Base-by-base conservation (phyloP, 2,329 filamentous ascomycete genomes). In the Exophiala dermatitidis region DNA sequence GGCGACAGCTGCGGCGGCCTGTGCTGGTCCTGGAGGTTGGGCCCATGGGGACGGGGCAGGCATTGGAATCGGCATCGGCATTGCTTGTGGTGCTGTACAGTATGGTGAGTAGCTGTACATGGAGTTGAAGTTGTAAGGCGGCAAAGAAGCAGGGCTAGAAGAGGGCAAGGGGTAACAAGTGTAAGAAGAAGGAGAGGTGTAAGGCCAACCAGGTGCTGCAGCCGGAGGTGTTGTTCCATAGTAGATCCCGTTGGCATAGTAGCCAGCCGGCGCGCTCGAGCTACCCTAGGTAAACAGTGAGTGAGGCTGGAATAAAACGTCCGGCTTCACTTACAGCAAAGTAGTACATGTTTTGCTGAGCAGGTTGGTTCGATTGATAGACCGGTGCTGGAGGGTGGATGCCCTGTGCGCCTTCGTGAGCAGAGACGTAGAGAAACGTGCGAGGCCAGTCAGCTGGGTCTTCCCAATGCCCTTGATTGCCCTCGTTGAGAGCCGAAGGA, bases 361-460 rank as follows among this genome's bases (percentile, higher is more conserved):
- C 12, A 44, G 58, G 48, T 44, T 57, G 57, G 19, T 58, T 58
- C 8, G 56, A 56, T 32, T 54, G 50, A 44, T 60, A 63, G 50
- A 63, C 56, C 0, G 59, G 59, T 12, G 51, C 61, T 42, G 61
- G 61, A 42, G 59, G 61, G 53, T 61, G 59, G 38, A 63, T 54
- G 34, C 61, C 61, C 61, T 63, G 61, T 46, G 50, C 31, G 46
- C 45, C 46, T 38, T 55, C 48, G 48, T 60, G 53, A 59, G 59
- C 46, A 50, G 56, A 48, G 29, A 59, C 54, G 52, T 62, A 62
- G 40, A 53, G 44, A 45, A 53, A 62, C 9, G 60, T 57, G 9
- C 57, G 55, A 30, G 60, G 59, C 57, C 60, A 61, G 38, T 61
- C 54, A 19, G 51, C 55, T 26, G 53, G 57, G 26, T 59, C 40